These are phyloP conservation scores for Dendrobium officinale DNA, from an alignment of 106 monocot genomes.

Conservation along the genomic window DNA sequence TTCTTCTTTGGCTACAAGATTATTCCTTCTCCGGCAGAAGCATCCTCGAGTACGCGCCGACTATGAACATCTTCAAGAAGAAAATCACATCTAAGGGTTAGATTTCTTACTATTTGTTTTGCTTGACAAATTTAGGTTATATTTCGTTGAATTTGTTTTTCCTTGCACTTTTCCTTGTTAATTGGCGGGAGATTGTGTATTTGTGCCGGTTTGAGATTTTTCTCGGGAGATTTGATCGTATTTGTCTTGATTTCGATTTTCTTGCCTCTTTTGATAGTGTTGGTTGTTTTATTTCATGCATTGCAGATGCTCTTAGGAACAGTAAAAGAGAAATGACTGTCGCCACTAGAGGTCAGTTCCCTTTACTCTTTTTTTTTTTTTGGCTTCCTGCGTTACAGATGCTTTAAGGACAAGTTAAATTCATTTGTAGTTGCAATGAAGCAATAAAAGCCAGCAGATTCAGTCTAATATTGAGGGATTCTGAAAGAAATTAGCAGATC, in stretches of 20 bases:
- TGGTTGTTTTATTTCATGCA: neutral
- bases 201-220: neutral
- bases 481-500: neutral
- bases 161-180: neutral
- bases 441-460: neutral
- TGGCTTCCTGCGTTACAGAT: neutral
- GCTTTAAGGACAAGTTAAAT: neutral
- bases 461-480: neutral
- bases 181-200: neutral
- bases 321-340: constrained; percentile 87
- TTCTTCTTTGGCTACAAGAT: neutral
- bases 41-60: neutral
- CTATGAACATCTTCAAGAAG: constrained; percentile 82
- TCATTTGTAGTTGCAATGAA: neutral
- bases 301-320: constrained; percentile 77
- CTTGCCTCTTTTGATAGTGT: neutral
- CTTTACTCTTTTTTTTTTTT: neutral
- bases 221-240: neutral
- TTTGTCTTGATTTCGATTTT: neutral
- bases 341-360: constrained; percentile 66
- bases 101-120: constrained; percentile 6
- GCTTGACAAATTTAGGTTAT: neutral
- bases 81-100: constrained; percentile 64
- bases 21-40: neutral
- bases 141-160: neutral